Evolutionary conservation across 257 asterid species (phyloP).

Genomic region (Plantago major): DNA sequence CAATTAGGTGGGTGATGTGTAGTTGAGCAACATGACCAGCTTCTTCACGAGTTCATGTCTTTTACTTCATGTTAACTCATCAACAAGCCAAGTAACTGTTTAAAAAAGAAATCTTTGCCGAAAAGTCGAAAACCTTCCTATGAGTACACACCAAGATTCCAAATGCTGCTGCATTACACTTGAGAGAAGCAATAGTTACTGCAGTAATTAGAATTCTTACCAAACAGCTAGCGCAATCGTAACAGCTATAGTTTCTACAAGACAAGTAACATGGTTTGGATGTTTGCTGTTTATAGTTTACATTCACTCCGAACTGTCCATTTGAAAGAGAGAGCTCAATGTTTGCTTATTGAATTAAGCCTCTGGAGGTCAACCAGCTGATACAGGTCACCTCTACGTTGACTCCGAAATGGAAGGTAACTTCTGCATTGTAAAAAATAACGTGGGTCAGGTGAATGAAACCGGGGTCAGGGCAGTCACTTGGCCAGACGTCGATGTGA

Average conservation of each 20-base stretch:
- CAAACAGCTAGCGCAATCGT: background rate
- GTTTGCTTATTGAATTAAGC: constrained; percentile 28
- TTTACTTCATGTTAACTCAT: background rate
- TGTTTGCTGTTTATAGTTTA: constrained; percentile 9
- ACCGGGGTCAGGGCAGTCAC: too few relatives aligned
- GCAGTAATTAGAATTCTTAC: background rate
- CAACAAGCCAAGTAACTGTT: background rate
- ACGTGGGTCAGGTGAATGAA: constrained; percentile 1
- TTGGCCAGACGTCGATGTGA: too few relatives aligned
- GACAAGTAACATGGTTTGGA: constrained; percentile 1
- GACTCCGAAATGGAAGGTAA: constrained; percentile 70
- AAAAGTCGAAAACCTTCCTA: too few relatives aligned
- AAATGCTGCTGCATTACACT: background rate
- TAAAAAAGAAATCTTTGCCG: background rate
- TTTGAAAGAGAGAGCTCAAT: constrained; percentile 17
- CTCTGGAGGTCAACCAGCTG: constrained; percentile 78
- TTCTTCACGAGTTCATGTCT: background rate
- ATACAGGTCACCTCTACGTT: constrained; percentile 82
- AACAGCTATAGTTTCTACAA: background rate
- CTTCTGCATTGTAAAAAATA: constrained; percentile 38
- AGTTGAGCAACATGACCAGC: constrained; percentile 9
- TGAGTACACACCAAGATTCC: too few relatives aligned
- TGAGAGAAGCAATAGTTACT: background rate
- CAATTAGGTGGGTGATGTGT: constrained; percentile 18
- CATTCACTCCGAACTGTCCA: constrained; percentile 6